Conservation (phyloP, 2,329 filamentous ascomycete species). For the Pseudogymnoascus sp. region DNA sequence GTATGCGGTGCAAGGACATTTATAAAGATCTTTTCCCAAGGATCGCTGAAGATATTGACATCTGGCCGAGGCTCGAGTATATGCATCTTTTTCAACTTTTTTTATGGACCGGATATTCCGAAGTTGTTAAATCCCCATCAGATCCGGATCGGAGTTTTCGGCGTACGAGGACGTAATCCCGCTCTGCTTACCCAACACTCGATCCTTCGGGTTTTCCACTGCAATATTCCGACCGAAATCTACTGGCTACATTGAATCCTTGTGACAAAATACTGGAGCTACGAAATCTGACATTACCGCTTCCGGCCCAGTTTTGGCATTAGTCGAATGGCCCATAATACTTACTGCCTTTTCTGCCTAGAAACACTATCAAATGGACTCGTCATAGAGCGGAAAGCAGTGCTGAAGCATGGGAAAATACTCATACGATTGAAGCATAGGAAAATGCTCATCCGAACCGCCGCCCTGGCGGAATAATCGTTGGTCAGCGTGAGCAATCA, state of each 20-base stretch:
- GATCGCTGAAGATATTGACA: not conserved
- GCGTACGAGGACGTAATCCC: not conserved
- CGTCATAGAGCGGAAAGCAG: not conserved
- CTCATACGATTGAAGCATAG: not conserved
- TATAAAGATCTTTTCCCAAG: not conserved
- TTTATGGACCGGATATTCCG: not conserved
- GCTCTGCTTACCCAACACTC: not conserved
- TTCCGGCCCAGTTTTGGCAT: not conserved
- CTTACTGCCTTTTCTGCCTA: not conserved
- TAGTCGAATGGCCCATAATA: not conserved
- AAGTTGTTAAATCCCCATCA: not conserved
- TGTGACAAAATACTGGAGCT: not conserved
- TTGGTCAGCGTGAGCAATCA: not conserved
- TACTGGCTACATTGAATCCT: not conserved
- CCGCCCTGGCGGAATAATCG: not conserved
- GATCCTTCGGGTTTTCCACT: not conserved
- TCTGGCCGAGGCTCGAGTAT: not conserved
- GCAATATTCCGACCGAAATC: not conserved
- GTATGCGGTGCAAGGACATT: not conserved
- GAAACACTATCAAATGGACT: not conserved
- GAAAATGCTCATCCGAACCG: not conserved
- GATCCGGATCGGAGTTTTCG: not conserved
- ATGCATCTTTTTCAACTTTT: not conserved
- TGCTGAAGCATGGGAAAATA: not conserved
- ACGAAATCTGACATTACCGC: not conserved